Evolutionary conservation across 2,329 filamentous ascomycete genomes (phyloP).

Genomic region (Oidium heveae): DNA sequence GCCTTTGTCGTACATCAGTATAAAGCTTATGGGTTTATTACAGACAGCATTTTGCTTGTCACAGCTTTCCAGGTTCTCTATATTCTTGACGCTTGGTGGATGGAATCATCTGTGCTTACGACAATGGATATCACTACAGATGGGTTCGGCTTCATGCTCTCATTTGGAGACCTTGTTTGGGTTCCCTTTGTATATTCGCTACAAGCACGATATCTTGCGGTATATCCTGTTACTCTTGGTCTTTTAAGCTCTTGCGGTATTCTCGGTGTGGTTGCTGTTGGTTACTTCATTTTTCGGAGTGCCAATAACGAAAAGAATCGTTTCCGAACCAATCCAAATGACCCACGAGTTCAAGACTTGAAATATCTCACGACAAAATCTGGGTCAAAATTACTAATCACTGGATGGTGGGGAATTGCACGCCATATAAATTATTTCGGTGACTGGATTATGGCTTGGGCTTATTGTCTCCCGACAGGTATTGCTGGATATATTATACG

Average conservation of each 20-base stretch:
- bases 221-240: slow-evolving; percentile 61
- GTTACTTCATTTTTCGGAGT: slow-evolving; percentile 84
- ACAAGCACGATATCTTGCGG: slow-evolving; percentile 62
- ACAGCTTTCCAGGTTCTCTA: slow-evolving; percentile 59
- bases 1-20: slow-evolving; percentile 76
- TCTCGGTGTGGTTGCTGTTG: slow-evolving; percentile 37
- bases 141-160: slow-evolving; percentile 85
- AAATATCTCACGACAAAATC: slow-evolving; percentile 65
- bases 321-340: slow-evolving; percentile 68
- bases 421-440: slow-evolving; percentile 92
- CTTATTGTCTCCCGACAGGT: slow-evolving; percentile 69
- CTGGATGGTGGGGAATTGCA: slow-evolving; percentile 82
- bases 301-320: slow-evolving; percentile 87
- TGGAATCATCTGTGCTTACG: slow-evolving; percentile 71
- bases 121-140: slow-evolving; percentile 89
- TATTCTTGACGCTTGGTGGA: slow-evolving; percentile 60
- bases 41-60: slow-evolving; percentile 64
- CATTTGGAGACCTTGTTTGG: slow-evolving; percentile 84
- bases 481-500: slow-evolving; percentile 56
- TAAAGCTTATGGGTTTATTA: slow-evolving; percentile 56
- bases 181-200: slow-evolving; percentile 72
- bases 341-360: slow-evolving; percentile 55
- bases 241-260: slow-evolving; percentile 37
- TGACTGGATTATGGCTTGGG: slow-evolving; percentile 86
- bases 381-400: slow-evolving; percentile 57